Evolutionary conservation across 306 rosid species (phyloP).

Genomic region (Dryas octopetala): DNA sequence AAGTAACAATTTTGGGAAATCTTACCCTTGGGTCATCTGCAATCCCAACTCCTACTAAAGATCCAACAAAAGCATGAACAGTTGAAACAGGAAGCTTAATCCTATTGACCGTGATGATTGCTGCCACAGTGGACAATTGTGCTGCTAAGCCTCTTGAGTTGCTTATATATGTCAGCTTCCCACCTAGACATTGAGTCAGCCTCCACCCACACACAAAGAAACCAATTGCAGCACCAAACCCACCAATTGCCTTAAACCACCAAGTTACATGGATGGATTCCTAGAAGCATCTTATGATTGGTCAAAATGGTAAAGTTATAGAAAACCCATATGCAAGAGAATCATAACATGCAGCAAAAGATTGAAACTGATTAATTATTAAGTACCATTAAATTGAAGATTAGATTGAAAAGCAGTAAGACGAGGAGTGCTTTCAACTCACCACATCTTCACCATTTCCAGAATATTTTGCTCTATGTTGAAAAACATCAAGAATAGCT

Average conservation of each 20-base stretch:
- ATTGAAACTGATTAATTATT: not conserved
- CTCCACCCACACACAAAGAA: slow-evolving; percentile 17
- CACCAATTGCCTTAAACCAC: slow-evolving; percentile 28
- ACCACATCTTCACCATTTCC: slow-evolving; percentile 11
- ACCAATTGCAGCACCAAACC: slow-evolving; percentile 28
- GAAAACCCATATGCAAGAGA: not conserved
- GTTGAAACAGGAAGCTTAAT: slow-evolving; percentile 31
- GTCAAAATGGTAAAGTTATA: not conserved
- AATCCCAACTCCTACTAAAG: slow-evolving; percentile 29
- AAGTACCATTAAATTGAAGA: not conserved
- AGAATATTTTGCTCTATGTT: slow-evolving; percentile 10
- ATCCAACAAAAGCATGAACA: slow-evolving; percentile 34
- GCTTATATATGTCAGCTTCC: slow-evolving; percentile 29
- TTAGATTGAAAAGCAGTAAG: not conserved
- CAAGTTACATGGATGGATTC: not conserved
- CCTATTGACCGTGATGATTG: slow-evolving; percentile 12
- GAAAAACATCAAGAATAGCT: slow-evolving; percentile 20
- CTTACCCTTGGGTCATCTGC: slow-evolving; percentile 34
- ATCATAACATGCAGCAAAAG: no score
- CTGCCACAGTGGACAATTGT: slow-evolving; percentile 22
- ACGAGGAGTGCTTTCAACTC: not conserved
- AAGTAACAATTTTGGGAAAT: not conserved
- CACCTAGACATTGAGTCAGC: slow-evolving; percentile 27
- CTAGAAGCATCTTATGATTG: not conserved
- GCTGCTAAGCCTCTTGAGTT: slow-evolving; percentile 34